A percentile compares a stretch with the other conserved stretches of the same genome.
These are phyloP conservation scores for Trichoderma reesei DNA, from an alignment of 495 filamentous ascomycete species.

Conservation along the genomic window DNA sequence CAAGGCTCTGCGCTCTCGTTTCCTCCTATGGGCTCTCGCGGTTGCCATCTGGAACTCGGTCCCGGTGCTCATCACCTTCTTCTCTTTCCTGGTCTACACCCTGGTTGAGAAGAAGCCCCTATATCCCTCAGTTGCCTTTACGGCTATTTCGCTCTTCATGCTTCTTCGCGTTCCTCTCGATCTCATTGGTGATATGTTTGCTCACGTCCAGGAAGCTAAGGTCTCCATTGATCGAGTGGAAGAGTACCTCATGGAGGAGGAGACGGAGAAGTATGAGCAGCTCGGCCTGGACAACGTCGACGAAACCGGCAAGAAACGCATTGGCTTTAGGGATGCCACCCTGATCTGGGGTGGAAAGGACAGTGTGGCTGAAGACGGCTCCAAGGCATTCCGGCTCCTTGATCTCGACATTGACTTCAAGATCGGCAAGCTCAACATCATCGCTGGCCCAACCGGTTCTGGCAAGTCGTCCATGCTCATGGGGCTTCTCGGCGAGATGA, in stretches of 20 bases:
- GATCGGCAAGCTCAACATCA: constrained; percentile 74
- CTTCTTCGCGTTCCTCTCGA: constrained; percentile 92
- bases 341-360: constrained; percentile 79
- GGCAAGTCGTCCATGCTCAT: constrained; percentile 94
- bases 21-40: constrained; percentile 83
- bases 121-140: constrained; percentile 91
- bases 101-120: constrained; percentile 81
- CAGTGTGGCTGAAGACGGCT: constrained; percentile 46
- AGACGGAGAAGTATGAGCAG: constrained; percentile 94
- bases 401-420: constrained; percentile 69
- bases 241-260: constrained; percentile 86
- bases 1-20: constrained; percentile 64
- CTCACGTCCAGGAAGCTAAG: constrained; percentile 94
- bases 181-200: constrained; percentile 97
- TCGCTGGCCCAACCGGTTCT: constrained; percentile 85
- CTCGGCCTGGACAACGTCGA: constrained; percentile 54
- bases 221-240: constrained; percentile 96
- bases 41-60: constrained; percentile 96
- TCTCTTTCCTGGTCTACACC: constrained; percentile 91
- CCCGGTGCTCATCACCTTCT: constrained; percentile 88
- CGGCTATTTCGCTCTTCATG: constrained; percentile 89
- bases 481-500: constrained; percentile 97
- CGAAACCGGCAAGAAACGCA: constrained; percentile 50
- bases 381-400: constrained; percentile 69
- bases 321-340: constrained; percentile 76